Evolutionary conservation across 2,329 filamentous ascomycete genomes (phyloP).

Genomic region (Lachnellula suecica): DNA sequence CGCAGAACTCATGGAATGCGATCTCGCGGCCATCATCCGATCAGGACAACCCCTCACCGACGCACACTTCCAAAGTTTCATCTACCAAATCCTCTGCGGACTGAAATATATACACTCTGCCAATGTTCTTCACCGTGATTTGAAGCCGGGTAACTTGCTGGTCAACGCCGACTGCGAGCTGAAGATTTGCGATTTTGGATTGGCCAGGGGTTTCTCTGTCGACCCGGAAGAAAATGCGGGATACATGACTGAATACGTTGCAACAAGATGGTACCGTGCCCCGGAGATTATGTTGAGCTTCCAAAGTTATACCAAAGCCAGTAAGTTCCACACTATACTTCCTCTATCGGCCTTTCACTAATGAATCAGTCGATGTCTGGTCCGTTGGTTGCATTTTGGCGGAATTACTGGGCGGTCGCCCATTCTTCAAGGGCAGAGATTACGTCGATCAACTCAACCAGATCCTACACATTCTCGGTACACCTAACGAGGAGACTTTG

Average conservation of each 20-base stretch:
- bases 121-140: conserved; percentile 92
- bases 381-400: conserved; percentile 97
- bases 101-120: conserved; percentile 99
- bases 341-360: too few species aligned
- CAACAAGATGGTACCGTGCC: conserved; percentile 96
- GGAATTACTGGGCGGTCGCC: conserved; percentile 90
- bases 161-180: conserved; percentile 99
- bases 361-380: conserved; percentile 95
- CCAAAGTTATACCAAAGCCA: conserved; percentile 99
- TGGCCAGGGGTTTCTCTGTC: conserved; percentile 93
- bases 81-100: conserved; percentile 98
- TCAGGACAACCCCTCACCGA: conserved; percentile 97
- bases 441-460: conserved; percentile 99
- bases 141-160: conserved; percentile 95
- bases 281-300: conserved; percentile 99
- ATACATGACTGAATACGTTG: conserved; percentile 99
- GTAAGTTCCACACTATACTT: too few species aligned
- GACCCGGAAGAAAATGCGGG: conserved; percentile 98
- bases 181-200: conserved; percentile 98
- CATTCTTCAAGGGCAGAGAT: conserved; percentile 98
- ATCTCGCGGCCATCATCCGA: conserved; percentile 94
- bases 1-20: conserved; percentile 97
- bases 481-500: conserved; percentile 92
- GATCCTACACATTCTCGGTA: conserved; percentile 96
- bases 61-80: conserved; percentile 99